phyloP scores from a whole-genome alignment of 169 alveolate genomes.

The Eimeria sp. region DNA sequence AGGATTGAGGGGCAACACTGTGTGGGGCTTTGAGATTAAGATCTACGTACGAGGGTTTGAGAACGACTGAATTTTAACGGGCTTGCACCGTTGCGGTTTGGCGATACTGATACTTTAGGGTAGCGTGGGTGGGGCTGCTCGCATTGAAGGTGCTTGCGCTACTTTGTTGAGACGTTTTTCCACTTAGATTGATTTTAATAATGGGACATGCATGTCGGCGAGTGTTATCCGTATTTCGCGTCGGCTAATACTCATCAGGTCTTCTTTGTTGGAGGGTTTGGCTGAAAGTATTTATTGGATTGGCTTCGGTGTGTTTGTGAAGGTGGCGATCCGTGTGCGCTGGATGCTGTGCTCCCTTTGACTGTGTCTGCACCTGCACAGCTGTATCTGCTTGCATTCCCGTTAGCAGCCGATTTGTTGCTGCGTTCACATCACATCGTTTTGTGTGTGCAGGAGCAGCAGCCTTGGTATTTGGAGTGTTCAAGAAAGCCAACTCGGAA shows the following conservation, averaged over 20 bases:
- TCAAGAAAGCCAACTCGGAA: slow-evolving; percentile 23
- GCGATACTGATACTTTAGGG: neutral
- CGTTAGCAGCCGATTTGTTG: neutral
- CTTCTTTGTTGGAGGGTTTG: neutral
- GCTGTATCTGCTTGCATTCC: neutral
- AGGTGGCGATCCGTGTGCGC: too few species aligned
- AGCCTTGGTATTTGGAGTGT: slow-evolving; percentile 68
- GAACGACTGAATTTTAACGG: neutral
- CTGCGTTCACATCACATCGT: neutral
- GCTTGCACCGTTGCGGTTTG: neutral
- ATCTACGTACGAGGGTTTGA: neutral
- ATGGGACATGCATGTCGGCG: neutral
- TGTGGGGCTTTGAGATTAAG: neutral
- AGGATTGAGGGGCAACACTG: neutral
- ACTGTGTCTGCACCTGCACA: neutral
- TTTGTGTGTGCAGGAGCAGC: slow-evolving; percentile 34
- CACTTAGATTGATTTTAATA: too few species aligned
- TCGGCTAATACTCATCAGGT: neutral
- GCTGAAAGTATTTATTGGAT: too few species aligned
- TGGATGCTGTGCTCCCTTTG: neutral
- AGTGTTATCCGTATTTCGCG: neutral
- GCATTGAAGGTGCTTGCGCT: neutral
- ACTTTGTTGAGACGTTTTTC: too few species aligned
- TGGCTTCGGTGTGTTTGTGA: neutral
- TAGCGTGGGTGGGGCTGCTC: neutral